Evolutionary conservation across 2,329 filamentous ascomycete genomes (phyloP), one percentile per base, ranked within the genome.

Genomic region (Pseudogymnoascus sp.): DNA sequence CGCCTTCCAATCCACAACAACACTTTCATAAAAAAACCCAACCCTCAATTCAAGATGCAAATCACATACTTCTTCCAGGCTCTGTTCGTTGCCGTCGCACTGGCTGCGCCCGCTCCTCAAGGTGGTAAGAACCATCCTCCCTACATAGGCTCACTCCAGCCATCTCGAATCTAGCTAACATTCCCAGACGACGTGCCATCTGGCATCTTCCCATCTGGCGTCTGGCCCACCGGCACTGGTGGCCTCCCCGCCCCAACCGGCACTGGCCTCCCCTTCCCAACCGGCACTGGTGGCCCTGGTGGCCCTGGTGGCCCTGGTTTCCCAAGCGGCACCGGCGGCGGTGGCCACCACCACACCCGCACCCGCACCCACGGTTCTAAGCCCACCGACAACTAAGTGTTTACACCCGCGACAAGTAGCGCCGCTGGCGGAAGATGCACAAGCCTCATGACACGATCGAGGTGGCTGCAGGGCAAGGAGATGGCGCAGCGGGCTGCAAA

Each of bases 31-130:
- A 16, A 50, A 18, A 22, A 50, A 20, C 18, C 43, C 43, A 28
- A 3, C 14, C 8, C 43, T 30, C 43, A 30, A 30, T 50, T 50
- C 25, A 50, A 50, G 30, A 50, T 50, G 43, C 43, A 50, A 50
- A 30, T 50, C 43, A 50, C 43, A 28, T 50, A 50, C 25, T 6
- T 50, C 43, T 2, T 50, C 43, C 43, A 50, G 43, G 43, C 43
- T 9, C 25, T 30, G 22, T 50, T 50, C 43, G 43, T 28, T n/a
- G 43, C 43, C 22, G 43, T 30, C 43, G 43, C 43, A 50, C 43
- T 50, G 22, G 43, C 43, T 50, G 43, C 43, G 43, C 43, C 43
- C 43, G 43, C 43, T 50, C 43, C 43, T 30, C 43, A 50, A 30
- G 43, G 43, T 50, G 43, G 43, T 50, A 50, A 50, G 43, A 30